These are phyloP conservation scores for Neurospora sp. DNA, from an alignment of 495 filamentous ascomycete species.

Conservation along the genomic window DNA sequence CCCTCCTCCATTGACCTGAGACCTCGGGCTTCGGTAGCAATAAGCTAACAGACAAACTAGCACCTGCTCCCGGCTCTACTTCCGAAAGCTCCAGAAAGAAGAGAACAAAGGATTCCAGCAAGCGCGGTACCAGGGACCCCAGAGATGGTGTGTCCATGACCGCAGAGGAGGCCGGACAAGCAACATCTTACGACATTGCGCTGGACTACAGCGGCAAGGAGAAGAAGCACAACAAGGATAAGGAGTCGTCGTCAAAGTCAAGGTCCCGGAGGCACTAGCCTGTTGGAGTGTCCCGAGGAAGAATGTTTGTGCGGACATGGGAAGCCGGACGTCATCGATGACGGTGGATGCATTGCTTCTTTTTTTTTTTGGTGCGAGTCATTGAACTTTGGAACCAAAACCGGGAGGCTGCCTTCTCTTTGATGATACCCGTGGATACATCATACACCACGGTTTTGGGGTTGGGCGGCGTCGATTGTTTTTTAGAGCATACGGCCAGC, in stretches of 20 bases:
- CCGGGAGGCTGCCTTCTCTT: not conserved
- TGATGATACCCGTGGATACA: not conserved
- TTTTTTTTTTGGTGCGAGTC: not conserved
- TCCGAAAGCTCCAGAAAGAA: slow-evolving; percentile 3
- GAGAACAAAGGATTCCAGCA: slow-evolving; percentile 8
- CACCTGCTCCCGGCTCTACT: not conserved
- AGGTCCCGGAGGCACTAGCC: not conserved
- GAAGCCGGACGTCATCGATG: not conserved
- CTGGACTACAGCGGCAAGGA: slow-evolving; percentile 15
- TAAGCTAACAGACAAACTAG: not conserved
- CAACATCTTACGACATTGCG: slow-evolving; percentile 9
- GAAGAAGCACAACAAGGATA: not conserved
- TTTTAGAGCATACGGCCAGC: not conserved
- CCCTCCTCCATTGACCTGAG: not conserved
- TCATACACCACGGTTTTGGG: not conserved
- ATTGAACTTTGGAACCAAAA: not conserved
- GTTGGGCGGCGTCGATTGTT: not conserved
- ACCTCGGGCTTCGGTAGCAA: not conserved
- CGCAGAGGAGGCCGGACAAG: not conserved
- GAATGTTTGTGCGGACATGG: not conserved
- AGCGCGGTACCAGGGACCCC: slow-evolving; percentile 1
- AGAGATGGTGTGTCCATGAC: not conserved
- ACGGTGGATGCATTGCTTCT: not conserved
- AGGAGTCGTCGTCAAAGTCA: not conserved
- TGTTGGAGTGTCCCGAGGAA: not conserved